Evolutionary conservation across 441 rosid genomes (phyloP).

Genomic region (Isatis lusitanica): DNA sequence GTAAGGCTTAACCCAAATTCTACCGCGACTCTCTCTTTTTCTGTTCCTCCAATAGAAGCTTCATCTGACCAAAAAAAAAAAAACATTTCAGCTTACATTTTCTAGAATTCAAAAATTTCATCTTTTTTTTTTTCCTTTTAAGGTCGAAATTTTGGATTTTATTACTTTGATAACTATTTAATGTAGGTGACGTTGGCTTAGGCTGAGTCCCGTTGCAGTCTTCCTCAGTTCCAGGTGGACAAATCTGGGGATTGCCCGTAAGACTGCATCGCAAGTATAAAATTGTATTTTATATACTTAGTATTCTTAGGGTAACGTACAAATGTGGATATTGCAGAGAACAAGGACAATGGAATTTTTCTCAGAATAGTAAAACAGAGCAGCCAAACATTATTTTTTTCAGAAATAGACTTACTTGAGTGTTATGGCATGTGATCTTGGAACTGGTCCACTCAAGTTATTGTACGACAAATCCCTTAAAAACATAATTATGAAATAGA

Average conservation of each 20-base stretch:
- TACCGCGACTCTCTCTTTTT: constrained; percentile 57
- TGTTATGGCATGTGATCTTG: constrained; percentile 68
- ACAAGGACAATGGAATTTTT: neutral
- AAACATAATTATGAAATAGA: no score
- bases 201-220: constrained; percentile 70
- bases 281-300: neutral
- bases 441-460: constrained; percentile 72
- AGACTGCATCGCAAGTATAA: constrained; percentile 47
- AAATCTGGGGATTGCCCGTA: constrained; percentile 75
- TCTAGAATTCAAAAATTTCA: neutral
- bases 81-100: neutral
- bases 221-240: constrained; percentile 57
- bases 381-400: neutral
- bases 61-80: constrained; percentile 39
- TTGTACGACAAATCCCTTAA: constrained; percentile 48
- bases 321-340: neutral
- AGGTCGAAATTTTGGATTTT: neutral
- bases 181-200: constrained; percentile 53
- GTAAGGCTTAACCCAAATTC: constrained; percentile 70
- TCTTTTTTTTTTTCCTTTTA: neutral
- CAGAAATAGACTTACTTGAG: constrained; percentile 60
- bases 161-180: constrained; percentile 58
- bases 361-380: neutral
- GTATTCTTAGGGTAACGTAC: neutral
- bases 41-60: constrained; percentile 45